These are phyloP conservation scores for Lactarius quietus DNA, from an alignment of 768 basidiomycete species.

Conservation along the genomic window DNA sequence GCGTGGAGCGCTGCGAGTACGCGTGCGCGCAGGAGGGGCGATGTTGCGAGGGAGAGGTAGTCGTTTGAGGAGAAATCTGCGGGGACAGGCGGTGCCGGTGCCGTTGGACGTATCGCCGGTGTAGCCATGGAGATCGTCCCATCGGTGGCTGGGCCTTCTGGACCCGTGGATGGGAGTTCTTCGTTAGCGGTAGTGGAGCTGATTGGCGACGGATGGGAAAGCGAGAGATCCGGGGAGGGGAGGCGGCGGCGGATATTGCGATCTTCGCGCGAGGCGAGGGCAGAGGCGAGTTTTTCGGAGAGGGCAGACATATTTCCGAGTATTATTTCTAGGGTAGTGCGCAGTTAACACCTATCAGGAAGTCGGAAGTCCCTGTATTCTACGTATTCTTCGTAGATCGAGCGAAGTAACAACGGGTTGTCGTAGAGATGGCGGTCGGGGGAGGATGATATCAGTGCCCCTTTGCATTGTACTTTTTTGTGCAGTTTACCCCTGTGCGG, in stretches of 20 bases:
- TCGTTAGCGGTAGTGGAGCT: not conserved
- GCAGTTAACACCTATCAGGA: not conserved
- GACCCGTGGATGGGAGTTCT: no score
- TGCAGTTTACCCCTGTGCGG: not conserved
- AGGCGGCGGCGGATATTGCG: constrained; percentile 69
- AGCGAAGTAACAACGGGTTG: not conserved
- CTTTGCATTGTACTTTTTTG: not conserved
- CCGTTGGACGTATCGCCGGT: constrained; percentile 22
- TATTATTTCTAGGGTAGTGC: no score
- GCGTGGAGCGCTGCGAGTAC: constrained; percentile 54
- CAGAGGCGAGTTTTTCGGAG: constrained; percentile 42
- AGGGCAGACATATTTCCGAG: constrained; percentile 32
- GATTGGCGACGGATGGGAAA: not conserved
- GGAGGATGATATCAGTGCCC: not conserved
- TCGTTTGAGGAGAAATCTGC: constrained; percentile 89
- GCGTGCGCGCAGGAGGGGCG: constrained; percentile 47
- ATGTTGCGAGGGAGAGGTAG: constrained; percentile 79
- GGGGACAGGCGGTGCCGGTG: constrained; percentile 30
- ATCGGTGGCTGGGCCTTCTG: not conserved
- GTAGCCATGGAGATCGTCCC: not conserved
- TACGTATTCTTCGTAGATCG: not conserved
- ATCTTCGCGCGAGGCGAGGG: constrained; percentile 60
- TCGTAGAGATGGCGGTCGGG: not conserved
- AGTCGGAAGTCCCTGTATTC: not conserved
- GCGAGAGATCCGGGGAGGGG: constrained; percentile 43